phyloP scores from a whole-genome alignment of 352 stramenopile species.

The Pythium rhizo-oryzae region DNA sequence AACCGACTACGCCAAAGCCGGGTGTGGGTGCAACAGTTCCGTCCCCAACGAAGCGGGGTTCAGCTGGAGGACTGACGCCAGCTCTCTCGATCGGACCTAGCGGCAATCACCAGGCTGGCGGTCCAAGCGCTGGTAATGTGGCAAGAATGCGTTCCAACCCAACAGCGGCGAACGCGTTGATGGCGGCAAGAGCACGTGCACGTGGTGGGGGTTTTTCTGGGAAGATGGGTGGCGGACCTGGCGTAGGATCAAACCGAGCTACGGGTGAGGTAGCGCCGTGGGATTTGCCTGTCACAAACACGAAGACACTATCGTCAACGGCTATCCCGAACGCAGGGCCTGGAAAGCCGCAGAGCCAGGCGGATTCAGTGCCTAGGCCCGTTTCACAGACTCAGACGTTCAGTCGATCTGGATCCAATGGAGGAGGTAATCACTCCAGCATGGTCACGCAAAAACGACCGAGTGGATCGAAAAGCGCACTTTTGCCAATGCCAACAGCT shows the following conservation, averaged over 20 bases:
- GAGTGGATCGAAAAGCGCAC: conserved; percentile 3
- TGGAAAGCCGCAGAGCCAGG: neutral
- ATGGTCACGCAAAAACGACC: conserved; percentile 1
- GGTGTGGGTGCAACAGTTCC: conserved; percentile 28
- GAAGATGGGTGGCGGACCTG: conserved; percentile 49
- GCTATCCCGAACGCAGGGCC: neutral
- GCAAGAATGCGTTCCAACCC: conserved; percentile 48
- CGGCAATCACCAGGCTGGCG: conserved; percentile 5
- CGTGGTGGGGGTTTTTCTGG: conserved; percentile 59
- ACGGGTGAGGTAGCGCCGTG: conserved; percentile 70
- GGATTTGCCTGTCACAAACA: conserved; percentile 67
- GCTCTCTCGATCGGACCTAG: conserved; percentile 14
- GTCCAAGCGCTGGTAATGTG: conserved; percentile 7
- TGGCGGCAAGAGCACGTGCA: conserved; percentile 70
- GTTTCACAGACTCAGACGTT: conserved; percentile 2
- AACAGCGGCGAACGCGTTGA: conserved; percentile 67
- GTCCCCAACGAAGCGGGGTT: conserved; percentile 55
- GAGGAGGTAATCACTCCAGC: neutral
- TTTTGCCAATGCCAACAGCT: neutral
- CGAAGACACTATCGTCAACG: conserved; percentile 16
- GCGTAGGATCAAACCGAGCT: conserved; percentile 29
- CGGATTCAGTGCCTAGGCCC: neutral
- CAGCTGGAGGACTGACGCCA: conserved; percentile 25
- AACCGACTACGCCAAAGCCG: conserved; percentile 25
- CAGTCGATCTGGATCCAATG: conserved; percentile 6